Conservation (phyloP, 495 filamentous ascomycete species). For the Aspergillus nanangensis region DNA sequence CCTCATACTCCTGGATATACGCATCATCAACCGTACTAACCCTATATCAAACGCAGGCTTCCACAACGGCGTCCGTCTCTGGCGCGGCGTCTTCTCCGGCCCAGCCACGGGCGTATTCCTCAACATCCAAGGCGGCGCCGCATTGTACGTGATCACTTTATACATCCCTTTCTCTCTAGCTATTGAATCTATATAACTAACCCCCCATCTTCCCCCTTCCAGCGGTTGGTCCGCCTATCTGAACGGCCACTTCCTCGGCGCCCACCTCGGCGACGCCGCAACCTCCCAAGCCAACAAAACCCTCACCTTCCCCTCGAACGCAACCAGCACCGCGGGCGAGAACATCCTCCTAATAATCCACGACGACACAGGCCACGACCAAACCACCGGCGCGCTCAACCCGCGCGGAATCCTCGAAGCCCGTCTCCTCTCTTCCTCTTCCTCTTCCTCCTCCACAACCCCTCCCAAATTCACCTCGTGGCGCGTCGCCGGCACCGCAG, state of each 20-base stretch:
- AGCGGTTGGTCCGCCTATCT: conserved; percentile 53
- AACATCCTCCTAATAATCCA: conserved; percentile 67
- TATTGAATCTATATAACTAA: neutral
- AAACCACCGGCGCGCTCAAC: conserved; percentile 59
- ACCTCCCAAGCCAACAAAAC: conserved; percentile 26
- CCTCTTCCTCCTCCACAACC: conserved; percentile 11
- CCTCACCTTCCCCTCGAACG: conserved; percentile 37
- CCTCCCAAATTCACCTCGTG: conserved; percentile 49
- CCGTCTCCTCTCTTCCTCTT: conserved; percentile 30
- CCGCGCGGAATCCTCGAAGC: conserved; percentile 66
- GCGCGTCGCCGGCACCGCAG: conserved; percentile 72
- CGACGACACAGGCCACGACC: conserved; percentile 67
- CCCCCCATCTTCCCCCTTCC: conserved; percentile 7
- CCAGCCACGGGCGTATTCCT: conserved; percentile 52
- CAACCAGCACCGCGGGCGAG: conserved; percentile 36
- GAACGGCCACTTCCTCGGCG: conserved; percentile 49
- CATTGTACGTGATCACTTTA: conserved; percentile 36
- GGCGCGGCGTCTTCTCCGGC: conserved; percentile 61
- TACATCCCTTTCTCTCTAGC: neutral
- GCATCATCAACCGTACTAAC: neutral
- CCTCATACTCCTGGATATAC: neutral
- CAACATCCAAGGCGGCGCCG: conserved; percentile 57
- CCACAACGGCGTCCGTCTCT: conserved; percentile 62
- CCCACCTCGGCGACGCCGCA: conserved; percentile 49
- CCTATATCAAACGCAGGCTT: conserved; percentile 52